These are phyloP conservation scores for Eustoma russellianum DNA, from an alignment of 257 asterid species.

Conservation along the genomic window DNA sequence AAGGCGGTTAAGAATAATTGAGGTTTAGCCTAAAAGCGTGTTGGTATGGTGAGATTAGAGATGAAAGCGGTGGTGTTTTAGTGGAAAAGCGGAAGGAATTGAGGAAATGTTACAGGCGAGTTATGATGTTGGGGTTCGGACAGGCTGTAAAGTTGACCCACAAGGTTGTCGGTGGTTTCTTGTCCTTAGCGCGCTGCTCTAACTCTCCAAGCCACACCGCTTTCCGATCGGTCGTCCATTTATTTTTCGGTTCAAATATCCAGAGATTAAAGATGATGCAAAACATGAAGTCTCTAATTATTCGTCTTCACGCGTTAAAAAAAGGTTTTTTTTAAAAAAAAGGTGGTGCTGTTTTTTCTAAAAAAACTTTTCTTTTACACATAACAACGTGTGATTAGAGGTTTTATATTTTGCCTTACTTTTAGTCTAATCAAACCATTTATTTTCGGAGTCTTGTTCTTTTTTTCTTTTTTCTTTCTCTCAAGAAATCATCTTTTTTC, in stretches of 20 bases:
- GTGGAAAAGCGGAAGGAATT: slow-evolving; percentile 2
- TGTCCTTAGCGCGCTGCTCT: neutral
- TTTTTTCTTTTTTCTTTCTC: neutral
- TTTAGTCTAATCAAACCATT: too few species aligned
- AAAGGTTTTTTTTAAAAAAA: too few species aligned
- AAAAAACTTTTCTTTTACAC: too few species aligned
- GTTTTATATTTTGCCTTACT: too few species aligned
- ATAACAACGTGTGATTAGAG: too few species aligned
- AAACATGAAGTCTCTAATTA: too few species aligned
- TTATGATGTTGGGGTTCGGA: slow-evolving; percentile 1
- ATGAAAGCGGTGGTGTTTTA: slow-evolving; percentile 15
- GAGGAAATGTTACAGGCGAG: neutral
- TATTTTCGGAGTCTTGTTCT: neutral
- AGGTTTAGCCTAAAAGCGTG: neutral
- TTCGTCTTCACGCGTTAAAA: too few species aligned
- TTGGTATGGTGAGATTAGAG: slow-evolving; percentile 9
- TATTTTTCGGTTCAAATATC: too few species aligned
- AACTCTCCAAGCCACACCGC: slow-evolving; percentile 4
- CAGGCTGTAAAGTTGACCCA: slow-evolving; percentile 36
- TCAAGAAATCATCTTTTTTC: neutral
- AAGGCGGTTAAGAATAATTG: neutral
- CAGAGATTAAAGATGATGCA: too few species aligned
- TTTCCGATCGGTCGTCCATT: neutral
- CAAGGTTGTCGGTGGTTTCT: slow-evolving; percentile 25
- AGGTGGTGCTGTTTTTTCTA: too few species aligned